These are phyloP conservation scores for Ceratocystiopsis minuta DNA, from an alignment of 2,329 filamentous ascomycete genomes.

Conservation along the genomic window DNA sequence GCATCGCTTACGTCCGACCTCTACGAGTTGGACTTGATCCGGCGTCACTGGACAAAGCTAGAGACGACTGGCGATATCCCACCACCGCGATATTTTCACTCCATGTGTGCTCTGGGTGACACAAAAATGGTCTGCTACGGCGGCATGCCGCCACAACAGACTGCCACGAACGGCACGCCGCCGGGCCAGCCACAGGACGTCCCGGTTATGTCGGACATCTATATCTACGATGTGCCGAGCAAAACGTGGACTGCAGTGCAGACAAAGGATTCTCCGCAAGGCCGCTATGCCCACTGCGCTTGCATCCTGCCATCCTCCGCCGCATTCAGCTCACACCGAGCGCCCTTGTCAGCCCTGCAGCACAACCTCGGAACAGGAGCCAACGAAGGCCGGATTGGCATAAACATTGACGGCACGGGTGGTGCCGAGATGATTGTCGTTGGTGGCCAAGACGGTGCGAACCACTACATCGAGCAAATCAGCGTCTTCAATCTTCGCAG, in stretches of 20 bases:
- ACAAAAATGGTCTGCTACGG: conserved; percentile 96
- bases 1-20: conserved; percentile 70
- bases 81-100: conserved; percentile 90
- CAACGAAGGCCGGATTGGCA: conserved; percentile 74
- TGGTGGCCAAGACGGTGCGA: conserved; percentile 89
- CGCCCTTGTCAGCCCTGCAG: conserved; percentile 70
- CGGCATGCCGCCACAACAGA: conserved; percentile 74
- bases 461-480: conserved; percentile 97
- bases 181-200: conserved; percentile 66
- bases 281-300: conserved; percentile 90
- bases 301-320: conserved; percentile 80
- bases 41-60: conserved; percentile 82
- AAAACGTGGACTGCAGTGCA: conserved; percentile 73
- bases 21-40: conserved; percentile 82
- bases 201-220: conserved; percentile 93
- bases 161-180: conserved; percentile 25
- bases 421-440: conserved; percentile 96
- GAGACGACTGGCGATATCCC: conserved; percentile 73
- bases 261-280: conserved; percentile 69
- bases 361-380: conserved; percentile 73
- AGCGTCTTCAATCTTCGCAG: conserved; percentile 94
- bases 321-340: conserved; percentile 66
- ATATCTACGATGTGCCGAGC: conserved; percentile 77
- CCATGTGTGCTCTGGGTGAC: conserved; percentile 81
- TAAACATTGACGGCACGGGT: conserved; percentile 75